Evolutionary conservation across 331 rosid species (phyloP).

Genomic region (Spiraea crenata): DNA sequence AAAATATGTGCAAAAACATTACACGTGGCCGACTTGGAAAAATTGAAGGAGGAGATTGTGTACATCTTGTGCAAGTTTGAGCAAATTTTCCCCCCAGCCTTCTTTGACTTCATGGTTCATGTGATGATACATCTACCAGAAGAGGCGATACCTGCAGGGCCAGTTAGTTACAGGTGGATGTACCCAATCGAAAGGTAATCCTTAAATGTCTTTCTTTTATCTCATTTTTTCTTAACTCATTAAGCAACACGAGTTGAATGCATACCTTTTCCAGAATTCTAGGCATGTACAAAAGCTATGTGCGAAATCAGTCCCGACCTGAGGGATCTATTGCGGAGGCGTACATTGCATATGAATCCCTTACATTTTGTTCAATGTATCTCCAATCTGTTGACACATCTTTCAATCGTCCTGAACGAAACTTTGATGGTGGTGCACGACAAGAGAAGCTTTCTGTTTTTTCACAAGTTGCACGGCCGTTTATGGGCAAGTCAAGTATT

Average conservation of each 20-base stretch:
- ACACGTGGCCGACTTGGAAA: neutral
- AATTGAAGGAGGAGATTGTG: neutral
- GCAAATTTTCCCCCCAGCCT: neutral
- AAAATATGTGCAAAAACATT: neutral
- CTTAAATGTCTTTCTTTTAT: too few relatives aligned
- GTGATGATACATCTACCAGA: neutral
- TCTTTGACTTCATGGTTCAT: constrained; percentile 1
- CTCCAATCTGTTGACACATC: neutral
- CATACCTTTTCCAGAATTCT: neutral
- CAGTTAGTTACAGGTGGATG: neutral
- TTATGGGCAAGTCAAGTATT: too few relatives aligned
- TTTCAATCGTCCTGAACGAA: neutral
- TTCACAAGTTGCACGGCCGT: neutral
- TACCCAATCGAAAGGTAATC: neutral
- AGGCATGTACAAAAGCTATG: neutral
- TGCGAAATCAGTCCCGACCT: neutral
- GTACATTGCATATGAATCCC: neutral
- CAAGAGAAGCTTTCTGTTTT: neutral
- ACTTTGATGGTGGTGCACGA: neutral
- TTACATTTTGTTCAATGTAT: neutral
- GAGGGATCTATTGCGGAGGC: constrained; percentile 3
- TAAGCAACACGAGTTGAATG: too few relatives aligned
- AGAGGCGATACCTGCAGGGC: neutral
- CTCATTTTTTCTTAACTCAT: too few relatives aligned
- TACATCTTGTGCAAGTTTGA: neutral